Evolutionary conservation across 1,139 yeast species (phyloP).

Genomic region (Saccharomyces uvarum): DNA sequence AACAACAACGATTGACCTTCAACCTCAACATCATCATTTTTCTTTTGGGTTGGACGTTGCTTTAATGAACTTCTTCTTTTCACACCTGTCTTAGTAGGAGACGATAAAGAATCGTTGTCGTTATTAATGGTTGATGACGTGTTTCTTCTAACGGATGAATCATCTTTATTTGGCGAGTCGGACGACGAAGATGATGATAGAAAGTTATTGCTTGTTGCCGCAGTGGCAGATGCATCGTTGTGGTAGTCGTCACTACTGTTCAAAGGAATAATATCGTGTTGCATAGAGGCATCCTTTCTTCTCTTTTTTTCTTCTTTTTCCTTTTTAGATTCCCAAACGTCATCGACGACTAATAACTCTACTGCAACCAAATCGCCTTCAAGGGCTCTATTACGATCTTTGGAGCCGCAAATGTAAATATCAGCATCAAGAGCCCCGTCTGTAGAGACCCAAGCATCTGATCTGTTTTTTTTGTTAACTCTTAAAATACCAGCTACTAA

Average conservation of each 20-base stretch:
- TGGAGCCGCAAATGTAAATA: constrained; percentile 96
- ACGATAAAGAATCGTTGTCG: constrained; percentile 19
- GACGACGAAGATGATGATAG: constrained; percentile 16
- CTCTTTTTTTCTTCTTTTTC: constrained; percentile 96
- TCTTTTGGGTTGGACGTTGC: constrained; percentile 96
- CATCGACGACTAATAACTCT: constrained; percentile 88
- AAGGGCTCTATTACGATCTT: constrained; percentile 92
- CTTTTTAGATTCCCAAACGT: constrained; percentile 93
- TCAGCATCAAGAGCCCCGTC: constrained; percentile 94
- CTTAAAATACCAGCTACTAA: constrained; percentile 87
- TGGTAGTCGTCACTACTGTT: constrained; percentile 56
- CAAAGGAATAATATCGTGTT: constrained; percentile 31
- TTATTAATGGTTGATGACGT: constrained; percentile 25
- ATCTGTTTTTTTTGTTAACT: constrained; percentile 90
- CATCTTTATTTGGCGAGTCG: constrained; percentile 15
- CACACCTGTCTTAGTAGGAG: constrained; percentile 34
- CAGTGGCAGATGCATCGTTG: constrained; percentile 51
- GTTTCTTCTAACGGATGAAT: constrained; percentile 15
- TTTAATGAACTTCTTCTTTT: constrained; percentile 85
- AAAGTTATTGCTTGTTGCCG: constrained; percentile 10
- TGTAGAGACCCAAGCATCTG: constrained; percentile 95
- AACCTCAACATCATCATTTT: constrained; percentile 95
- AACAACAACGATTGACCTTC: constrained; percentile 90
- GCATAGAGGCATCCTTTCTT: constrained; percentile 56
- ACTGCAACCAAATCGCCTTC: constrained; percentile 97